Base-by-base conservation (phyloP, 106 monocot genomes). In the Amphibolis antarctica region DNA sequence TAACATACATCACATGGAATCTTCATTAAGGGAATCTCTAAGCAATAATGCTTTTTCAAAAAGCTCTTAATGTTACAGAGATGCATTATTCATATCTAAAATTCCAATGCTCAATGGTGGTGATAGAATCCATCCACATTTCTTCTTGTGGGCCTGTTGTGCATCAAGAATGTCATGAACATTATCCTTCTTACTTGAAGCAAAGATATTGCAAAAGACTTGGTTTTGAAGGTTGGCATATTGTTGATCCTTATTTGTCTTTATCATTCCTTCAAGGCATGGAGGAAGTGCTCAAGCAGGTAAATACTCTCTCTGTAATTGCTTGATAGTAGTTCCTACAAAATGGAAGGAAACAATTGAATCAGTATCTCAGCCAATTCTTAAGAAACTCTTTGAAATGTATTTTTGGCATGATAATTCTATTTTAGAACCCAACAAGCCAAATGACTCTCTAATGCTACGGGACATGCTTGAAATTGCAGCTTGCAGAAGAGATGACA, bases 111-210 rank as follows among this genome's bases (percentile, higher is more conserved):
- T 80, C 0, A 63, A 36, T 44, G 77, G 82, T 75, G 86, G 89
- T 86, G 89, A 90, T 67, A 90, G 94, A 63, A 80, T 96, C 58
- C 80, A 96, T n/a, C n/a, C n/a, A n/a, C 59, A 84, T 96, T 50
- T 90, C 94, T 28, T 86, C 94, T 29, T 96, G 94, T 78, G 84
- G 89, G 53, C 94, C 89, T 80, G 86, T 80, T 73, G 84, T 96
- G 45, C 94, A 96, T 76, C 86, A 76, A 63, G 86, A 96, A 25
- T 96, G 94, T 46, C 80, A 86, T 78, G 84, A 90, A 24, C 69
- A 86, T 62, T 96, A 96, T 74, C 60, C 86, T 14, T 73, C 56
- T 31, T 89, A 89, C 45, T 80, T 96, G 64, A 96, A 78, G 62
- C 94, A 84, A 78, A 79, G 73, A 47, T 30, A 47, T 66, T 5